These are phyloP conservation scores for Leishmania arabica DNA, from an alignment of 208 protist genomes.

Conservation along the genomic window DNA sequence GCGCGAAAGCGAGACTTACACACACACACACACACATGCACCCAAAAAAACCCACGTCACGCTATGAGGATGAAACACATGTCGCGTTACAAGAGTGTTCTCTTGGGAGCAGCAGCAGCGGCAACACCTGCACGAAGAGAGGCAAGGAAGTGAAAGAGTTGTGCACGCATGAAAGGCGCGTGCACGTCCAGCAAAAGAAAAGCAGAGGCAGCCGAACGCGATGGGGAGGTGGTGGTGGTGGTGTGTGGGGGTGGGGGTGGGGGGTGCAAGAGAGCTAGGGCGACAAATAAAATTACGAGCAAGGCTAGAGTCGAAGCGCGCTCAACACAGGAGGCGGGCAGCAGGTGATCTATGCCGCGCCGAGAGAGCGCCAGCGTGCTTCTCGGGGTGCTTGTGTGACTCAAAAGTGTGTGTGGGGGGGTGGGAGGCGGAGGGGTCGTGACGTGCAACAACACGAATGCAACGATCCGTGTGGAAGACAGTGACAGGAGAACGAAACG, in stretches of 20 bases:
- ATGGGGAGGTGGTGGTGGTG: too few relatives aligned
- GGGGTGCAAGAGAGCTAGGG: too few relatives aligned
- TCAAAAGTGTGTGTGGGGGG: background rate
- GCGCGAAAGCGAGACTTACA: background rate
- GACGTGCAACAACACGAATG: background rate
- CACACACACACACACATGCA: background rate
- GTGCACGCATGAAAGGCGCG: background rate
- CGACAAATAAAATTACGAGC: conserved; percentile 1
- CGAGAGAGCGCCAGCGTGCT: background rate
- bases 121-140: background rate
- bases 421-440: background rate
- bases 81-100: background rate
- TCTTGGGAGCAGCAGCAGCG: too few relatives aligned
- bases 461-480: background rate
- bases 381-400: background rate
- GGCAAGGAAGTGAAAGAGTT: background rate
- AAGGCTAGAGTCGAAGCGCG: background rate
- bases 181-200: background rate
- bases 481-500: background rate
- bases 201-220: background rate
- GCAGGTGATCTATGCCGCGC: background rate
- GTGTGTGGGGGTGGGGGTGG: too few relatives aligned
- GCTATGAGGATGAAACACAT: background rate
- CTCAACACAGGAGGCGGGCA: background rate
- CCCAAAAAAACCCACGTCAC: background rate